Conservation (phyloP, 2,329 filamentous ascomycete genomes). For the Microcyclosporella mali region DNA sequence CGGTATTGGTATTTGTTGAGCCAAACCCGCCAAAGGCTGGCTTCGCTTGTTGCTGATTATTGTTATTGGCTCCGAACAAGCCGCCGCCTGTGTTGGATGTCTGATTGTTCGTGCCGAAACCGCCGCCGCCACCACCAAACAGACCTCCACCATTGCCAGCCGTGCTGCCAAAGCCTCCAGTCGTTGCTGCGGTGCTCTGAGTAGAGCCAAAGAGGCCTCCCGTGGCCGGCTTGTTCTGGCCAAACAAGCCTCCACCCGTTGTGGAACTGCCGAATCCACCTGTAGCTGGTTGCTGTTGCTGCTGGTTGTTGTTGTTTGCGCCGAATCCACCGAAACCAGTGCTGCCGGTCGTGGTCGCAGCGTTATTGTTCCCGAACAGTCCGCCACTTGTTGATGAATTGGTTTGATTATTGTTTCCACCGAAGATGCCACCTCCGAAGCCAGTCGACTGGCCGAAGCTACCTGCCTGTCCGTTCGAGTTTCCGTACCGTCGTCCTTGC, state of each 20-base stretch:
- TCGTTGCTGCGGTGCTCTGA: conserved; percentile 22
- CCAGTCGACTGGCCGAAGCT: conserved; percentile 67
- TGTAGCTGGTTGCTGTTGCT: conserved; percentile 17
- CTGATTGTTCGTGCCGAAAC: conserved; percentile 39
- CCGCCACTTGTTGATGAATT: conserved; percentile 25
- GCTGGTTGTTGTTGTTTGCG: conserved; percentile 28
- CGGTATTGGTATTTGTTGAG: conserved; percentile 8
- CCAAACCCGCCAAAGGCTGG: conserved; percentile 20
- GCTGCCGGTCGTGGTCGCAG: conserved; percentile 16
- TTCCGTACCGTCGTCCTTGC: conserved; percentile 77
- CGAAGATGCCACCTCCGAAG: conserved; percentile 38
- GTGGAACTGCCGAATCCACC: conserved; percentile 31
- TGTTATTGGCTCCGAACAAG: conserved; percentile 32
- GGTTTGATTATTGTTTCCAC: conserved; percentile 27
- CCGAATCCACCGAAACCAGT: conserved; percentile 41
- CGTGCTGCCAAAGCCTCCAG: conserved; percentile 35
- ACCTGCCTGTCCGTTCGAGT: conserved; percentile 70
- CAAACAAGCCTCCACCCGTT: conserved; percentile 26
- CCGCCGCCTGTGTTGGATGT: conserved; percentile 25
- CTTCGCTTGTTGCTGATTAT: conserved; percentile 31
- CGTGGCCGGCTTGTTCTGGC: conserved; percentile 38
- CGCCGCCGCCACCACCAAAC: conserved; percentile 28
- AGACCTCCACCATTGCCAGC: conserved; percentile 28
- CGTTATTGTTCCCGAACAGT: conserved; percentile 37
- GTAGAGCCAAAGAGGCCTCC: conserved; percentile 32